Conservation (phyloP, 305 asterid species). For the Solanum aculeatissimum region DNA sequence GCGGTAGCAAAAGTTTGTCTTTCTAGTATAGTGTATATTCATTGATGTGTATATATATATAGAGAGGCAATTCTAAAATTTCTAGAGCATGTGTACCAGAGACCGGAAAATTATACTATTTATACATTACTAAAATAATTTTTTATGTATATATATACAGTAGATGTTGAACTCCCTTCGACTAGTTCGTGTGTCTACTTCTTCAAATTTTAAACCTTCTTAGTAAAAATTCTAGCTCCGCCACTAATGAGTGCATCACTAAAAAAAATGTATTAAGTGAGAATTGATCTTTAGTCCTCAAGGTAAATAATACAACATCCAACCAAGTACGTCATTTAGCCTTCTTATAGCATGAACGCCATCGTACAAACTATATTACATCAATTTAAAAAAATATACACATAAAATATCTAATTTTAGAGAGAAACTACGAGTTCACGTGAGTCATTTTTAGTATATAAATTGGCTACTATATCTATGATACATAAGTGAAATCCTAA, state of each 20-base stretch:
- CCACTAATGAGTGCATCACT: not conserved
- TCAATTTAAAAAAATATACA: not conserved
- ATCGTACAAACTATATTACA: not conserved
- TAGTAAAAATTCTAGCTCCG: too few relatives aligned
- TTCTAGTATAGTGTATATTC: not conserved
- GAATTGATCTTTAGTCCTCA: not conserved
- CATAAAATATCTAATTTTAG: not conserved
- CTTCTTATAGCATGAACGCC: not conserved
- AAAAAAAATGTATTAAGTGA: not conserved
- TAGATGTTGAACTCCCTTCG: too few relatives aligned
- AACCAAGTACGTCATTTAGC: not conserved
- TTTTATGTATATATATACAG: too few relatives aligned
- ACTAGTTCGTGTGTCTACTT: too few relatives aligned
- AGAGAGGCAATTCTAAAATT: not conserved
- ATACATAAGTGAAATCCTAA: too few relatives aligned
- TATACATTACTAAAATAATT: too few relatives aligned
- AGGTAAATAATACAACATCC: not conserved
- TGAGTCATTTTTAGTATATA: not conserved
- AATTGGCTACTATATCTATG: not conserved
- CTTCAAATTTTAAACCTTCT: too few relatives aligned
- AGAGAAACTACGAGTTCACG: not conserved
- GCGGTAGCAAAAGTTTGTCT: not conserved
- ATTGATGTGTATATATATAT: not conserved
- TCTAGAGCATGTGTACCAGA: not conserved
- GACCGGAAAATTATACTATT: too few relatives aligned